These are phyloP conservation scores for Thielaviopsis punctulata DNA, from an alignment of 2,329 filamentous ascomycete genomes.

Conservation along the genomic window DNA sequence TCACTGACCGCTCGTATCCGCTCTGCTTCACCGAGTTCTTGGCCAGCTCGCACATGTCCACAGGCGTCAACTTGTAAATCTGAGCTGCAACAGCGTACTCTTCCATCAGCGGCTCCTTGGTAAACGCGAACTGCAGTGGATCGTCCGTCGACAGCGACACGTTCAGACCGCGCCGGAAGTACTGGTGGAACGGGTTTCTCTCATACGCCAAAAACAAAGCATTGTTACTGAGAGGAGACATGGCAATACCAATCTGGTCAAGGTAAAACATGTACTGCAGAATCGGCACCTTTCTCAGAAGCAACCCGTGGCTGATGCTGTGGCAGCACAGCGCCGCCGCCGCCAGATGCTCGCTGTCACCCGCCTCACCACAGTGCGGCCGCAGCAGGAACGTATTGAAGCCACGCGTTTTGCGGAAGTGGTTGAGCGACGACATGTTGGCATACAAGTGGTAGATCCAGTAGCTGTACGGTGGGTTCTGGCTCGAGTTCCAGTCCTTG, in stretches of 20 bases:
- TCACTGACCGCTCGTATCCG: slow-evolving; percentile 77
- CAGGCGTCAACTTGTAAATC: slow-evolving; percentile 91
- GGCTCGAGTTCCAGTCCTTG: slow-evolving; percentile 71
- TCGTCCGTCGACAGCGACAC: slow-evolving; percentile 95
- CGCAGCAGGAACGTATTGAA: slow-evolving; percentile 92
- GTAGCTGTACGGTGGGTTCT: slow-evolving; percentile 97
- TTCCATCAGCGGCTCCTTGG: slow-evolving; percentile 93
- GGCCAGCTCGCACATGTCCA: slow-evolving; percentile 96
- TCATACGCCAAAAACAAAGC: slow-evolving; percentile 93
- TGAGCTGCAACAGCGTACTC: slow-evolving; percentile 96
- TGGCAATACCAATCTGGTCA: slow-evolving; percentile 94
- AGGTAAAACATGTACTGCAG: slow-evolving; percentile 96
- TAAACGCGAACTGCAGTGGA: slow-evolving; percentile 93
- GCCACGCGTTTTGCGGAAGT: slow-evolving; percentile 74
- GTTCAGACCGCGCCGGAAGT: slow-evolving; percentile 88
- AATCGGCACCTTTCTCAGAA: slow-evolving; percentile 83
- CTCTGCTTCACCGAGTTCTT: slow-evolving; percentile 93
- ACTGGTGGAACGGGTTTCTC: slow-evolving; percentile 86
- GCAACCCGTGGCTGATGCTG: slow-evolving; percentile 87
- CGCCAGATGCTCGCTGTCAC: slow-evolving; percentile 89
- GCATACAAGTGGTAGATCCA: slow-evolving; percentile 97
- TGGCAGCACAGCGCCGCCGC: slow-evolving; percentile 84
- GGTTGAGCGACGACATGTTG: slow-evolving; percentile 83
- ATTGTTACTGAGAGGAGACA: slow-evolving; percentile 98
- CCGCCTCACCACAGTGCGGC: slow-evolving; percentile 91